phyloP scores from a whole-genome alignment of 2,329 filamentous ascomycete genomes.

The Dothideomycetes sp. region DNA sequence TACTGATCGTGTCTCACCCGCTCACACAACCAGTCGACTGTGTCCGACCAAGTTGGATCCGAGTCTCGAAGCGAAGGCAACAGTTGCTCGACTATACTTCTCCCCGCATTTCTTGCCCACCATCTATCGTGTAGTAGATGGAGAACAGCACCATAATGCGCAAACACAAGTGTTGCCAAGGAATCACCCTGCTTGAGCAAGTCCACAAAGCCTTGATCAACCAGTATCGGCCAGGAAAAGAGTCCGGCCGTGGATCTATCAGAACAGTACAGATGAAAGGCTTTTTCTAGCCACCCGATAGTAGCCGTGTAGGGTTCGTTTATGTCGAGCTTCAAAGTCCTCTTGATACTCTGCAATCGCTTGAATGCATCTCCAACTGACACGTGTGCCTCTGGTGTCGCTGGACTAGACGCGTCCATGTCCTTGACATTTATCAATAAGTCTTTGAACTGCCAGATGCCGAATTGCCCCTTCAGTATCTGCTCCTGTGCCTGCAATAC shows the following conservation, averaged over 20 bases:
- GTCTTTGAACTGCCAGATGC: no score
- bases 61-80: neutral
- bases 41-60: neutral
- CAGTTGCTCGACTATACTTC: neutral
- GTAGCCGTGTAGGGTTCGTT: neutral
- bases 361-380: neutral
- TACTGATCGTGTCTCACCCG: no score
- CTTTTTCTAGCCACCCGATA: neutral
- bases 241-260: conserved; percentile 1
- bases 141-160: conserved; percentile 1
- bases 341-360: neutral
- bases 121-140: conserved; percentile 1
- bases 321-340: neutral
- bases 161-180: conserved; percentile 1
- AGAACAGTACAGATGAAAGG: neutral
- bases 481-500: no score
- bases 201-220: neutral
- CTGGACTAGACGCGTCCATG: neutral
- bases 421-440: neutral
- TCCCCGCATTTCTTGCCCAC: conserved; percentile 5
- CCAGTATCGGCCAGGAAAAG: neutral
- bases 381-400: neutral
- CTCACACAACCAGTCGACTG: no score
- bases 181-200: neutral
- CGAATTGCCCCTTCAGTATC: no score